A percentile compares a stretch with the other conserved stretches of the same genome.
phyloP scores from a whole-genome alignment of 1,284 basidiomycete genomes.

The Polyporus tsugae region DNA sequence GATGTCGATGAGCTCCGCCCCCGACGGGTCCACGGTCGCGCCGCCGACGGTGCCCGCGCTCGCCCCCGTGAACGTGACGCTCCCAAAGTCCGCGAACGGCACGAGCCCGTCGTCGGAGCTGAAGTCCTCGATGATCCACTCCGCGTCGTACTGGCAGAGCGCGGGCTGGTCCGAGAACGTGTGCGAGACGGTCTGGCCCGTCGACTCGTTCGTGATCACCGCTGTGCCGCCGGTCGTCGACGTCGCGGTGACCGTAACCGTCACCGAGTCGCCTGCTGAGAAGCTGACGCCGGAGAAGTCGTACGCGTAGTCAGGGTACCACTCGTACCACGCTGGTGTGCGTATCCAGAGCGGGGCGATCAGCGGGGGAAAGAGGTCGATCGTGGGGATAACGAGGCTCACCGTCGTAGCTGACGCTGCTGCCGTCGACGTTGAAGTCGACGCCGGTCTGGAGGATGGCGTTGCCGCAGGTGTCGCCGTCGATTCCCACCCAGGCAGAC shows the following conservation, averaged over 20 bases:
- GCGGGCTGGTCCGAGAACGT: slow-evolving; percentile 40
- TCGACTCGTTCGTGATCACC: slow-evolving; percentile 42
- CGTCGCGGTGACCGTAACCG: slow-evolving; percentile 41
- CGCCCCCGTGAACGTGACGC: slow-evolving; percentile 38
- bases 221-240: slow-evolving; percentile 41
- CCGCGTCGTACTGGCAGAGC: slow-evolving; percentile 44
- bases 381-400: slow-evolving; percentile 5
- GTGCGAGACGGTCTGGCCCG: slow-evolving; percentile 40
- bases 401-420: slow-evolving; percentile 38
- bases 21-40: slow-evolving; percentile 30
- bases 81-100: slow-evolving; percentile 48
- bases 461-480: background rate
- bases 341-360: background rate
- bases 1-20: slow-evolving; percentile 43
- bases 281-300: slow-evolving; percentile 45
- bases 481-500: background rate
- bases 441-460: slow-evolving; percentile 33
- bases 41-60: slow-evolving; percentile 22
- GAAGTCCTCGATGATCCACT: slow-evolving; percentile 46
- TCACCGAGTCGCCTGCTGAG: slow-evolving; percentile 42
- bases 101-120: slow-evolving; percentile 41
- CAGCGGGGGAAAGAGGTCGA: background rate
- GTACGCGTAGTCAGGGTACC: slow-evolving; percentile 38
- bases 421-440: slow-evolving; percentile 41
- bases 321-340: slow-evolving; percentile 40